phyloP scores from a whole-genome alignment of 768 basidiomycete genomes.

The Trametes meyenii region DNA sequence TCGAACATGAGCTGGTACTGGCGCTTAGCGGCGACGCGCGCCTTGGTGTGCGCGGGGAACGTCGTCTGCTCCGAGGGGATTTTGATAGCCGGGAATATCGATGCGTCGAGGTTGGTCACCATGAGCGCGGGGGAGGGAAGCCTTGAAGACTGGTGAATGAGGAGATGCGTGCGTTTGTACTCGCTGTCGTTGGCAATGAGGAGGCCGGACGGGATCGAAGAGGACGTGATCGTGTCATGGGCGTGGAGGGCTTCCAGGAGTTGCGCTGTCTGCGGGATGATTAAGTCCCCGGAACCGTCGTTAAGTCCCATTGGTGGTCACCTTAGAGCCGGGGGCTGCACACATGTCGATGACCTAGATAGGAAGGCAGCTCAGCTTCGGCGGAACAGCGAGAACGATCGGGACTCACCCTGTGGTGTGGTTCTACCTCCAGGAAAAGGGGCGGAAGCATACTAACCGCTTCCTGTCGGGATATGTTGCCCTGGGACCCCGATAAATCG shows the following conservation, averaged over 20 bases:
- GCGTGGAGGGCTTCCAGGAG: conserved; percentile 94
- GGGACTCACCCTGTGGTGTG: conserved; percentile 74
- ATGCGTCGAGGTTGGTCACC: conserved; percentile 96
- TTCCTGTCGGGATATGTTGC: conserved; percentile 95
- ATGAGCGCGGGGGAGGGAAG: conserved; percentile 89
- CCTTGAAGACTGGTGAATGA: conserved; percentile 96
- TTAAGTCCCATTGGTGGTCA: conserved; percentile 30
- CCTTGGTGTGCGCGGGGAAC: conserved; percentile 39
- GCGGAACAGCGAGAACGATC: background rate
- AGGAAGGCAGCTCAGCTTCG: conserved; percentile 1
- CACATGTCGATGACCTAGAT: conserved; percentile 92
- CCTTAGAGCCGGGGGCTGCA: conserved; percentile 97
- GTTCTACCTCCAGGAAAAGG: conserved; percentile 89
- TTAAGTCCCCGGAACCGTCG: background rate
- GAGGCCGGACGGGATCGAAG: conserved; percentile 79
- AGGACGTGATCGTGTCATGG: conserved; percentile 61
- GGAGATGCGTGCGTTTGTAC: conserved; percentile 89
- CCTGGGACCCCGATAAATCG: conserved; percentile 46
- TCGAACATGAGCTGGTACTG: conserved; percentile 76
- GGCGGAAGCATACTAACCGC: conserved; percentile 99
- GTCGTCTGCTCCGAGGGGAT: conserved; percentile 38
- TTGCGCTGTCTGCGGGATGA: conserved; percentile 75
- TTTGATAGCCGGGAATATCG: conserved; percentile 74
- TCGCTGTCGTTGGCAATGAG: conserved; percentile 96
- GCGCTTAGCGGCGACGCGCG: conserved; percentile 38